Evolutionary conservation across 306 rosid species (phyloP), one percentile per base, ranked within the genome.

Genomic region (Sesbania bispinosa): DNA sequence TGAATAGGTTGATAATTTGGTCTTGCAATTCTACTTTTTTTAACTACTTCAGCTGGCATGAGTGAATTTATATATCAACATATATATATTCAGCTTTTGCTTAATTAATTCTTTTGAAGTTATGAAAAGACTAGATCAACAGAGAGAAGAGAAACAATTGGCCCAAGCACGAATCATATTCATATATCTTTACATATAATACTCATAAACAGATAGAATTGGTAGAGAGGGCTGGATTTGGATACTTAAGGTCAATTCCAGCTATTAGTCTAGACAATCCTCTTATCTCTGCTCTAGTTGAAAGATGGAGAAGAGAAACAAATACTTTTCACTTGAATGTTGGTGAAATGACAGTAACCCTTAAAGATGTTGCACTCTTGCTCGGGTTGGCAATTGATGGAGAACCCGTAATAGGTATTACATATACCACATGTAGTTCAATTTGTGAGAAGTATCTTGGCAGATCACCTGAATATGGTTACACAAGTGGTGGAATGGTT

Each of bases 301-400:
- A 95, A 85, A 86, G 99, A 77, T 95, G 99, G 99, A 91, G 99
- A 80, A 88, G 96, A 75, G 99, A 95, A 78, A 91, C 99, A 52
- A 95, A 95, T 77, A 95, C 99, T 32, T 95, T 95, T 83, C 99
- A 95, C 85, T 86, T 95, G 81, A 95, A 95, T 78, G 96, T 88
- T 16, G 99, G 99, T 55, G 97, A 95, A 81, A 85, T 95, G 96
- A 89, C 96, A 0, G 93, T 95, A 47, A 95, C 96, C 73, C 93
- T 95, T 23, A 89, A 89, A 85, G 99, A 91, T 78, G 93, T 89
- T 7, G 95, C 90, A 1, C 88, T 95, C 62, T 81, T 95, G 79
- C 91, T 91, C n/a, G 99, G 99, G 45, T 85, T 95, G 58, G 84
- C 97, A 43, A 95, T 95, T 79, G 93, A 95, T 53, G 99, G 99